Conservation (phyloP, 129 eudicot species). For the Saussurea involucrata region DNA sequence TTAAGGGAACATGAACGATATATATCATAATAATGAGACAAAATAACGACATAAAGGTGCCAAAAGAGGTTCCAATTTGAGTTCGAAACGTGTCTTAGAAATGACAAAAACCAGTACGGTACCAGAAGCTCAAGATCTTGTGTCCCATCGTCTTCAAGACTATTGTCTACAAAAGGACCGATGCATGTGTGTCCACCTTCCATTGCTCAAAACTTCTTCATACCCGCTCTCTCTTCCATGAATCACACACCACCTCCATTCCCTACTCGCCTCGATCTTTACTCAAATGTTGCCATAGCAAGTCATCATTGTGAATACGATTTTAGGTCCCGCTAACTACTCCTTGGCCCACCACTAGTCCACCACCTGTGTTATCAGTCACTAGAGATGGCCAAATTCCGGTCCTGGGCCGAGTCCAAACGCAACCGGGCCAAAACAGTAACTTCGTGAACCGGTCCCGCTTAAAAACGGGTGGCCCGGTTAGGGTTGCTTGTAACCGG, state of each 20-base stretch:
- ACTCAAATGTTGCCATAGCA: not conserved
- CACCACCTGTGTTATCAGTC: not conserved
- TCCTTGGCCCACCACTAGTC: no score
- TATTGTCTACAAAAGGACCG: not conserved
- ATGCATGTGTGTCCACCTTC: not conserved
- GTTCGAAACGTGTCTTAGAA: not conserved
- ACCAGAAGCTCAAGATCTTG: not conserved
- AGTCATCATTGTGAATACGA: not conserved
- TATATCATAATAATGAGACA: slow-evolving; percentile 1
- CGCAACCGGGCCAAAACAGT: no score
- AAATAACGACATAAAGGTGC: slow-evolving; percentile 4
- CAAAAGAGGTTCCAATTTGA: not conserved
- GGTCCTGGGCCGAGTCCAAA: no score
- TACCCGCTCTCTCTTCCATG: not conserved
- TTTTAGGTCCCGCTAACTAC: not conserved
- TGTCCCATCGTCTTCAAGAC: not conserved
- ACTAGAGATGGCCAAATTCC: no score
- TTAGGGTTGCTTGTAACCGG: no score
- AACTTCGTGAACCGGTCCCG: no score
- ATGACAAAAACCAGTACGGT: not conserved
- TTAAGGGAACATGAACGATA: not conserved
- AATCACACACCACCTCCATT: not conserved
- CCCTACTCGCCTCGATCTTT: no score
- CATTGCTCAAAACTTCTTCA: not conserved
- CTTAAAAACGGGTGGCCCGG: no score